A percentile compares a stretch with the other conserved stretches of the same genome.
Conservation (phyloP, 1,284 basidiomycete species). For the Cerrena zonata region DNA sequence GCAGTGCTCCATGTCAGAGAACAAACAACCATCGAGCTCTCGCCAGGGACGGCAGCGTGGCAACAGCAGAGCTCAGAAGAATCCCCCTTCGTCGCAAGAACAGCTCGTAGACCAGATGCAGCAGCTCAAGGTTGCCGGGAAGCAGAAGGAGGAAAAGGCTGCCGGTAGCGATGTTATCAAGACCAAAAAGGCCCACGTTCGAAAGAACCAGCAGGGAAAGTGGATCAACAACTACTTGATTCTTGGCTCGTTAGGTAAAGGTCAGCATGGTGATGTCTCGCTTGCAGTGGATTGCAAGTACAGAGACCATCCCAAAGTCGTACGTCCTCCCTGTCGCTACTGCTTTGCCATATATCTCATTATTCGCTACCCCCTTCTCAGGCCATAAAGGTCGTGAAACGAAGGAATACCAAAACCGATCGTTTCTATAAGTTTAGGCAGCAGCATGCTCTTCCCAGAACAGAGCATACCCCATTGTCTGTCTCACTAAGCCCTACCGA, state of each 20-base stretch:
- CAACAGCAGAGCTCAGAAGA: no score
- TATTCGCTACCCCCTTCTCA: slow-evolving; percentile 24
- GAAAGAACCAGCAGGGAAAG: slow-evolving; percentile 29
- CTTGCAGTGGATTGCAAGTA: slow-evolving; percentile 35
- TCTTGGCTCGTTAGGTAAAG: slow-evolving; percentile 63
- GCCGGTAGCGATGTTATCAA: slow-evolving; percentile 55
- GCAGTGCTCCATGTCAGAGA: neutral
- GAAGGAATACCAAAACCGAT: slow-evolving; percentile 47
- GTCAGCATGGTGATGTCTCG: slow-evolving; percentile 79
- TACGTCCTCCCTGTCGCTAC: no score
- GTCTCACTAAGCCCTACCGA: slow-evolving; percentile 69
- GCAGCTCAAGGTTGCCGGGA: no score
- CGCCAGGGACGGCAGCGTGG: no score
- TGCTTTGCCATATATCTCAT: no score
- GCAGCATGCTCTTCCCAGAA: slow-evolving; percentile 47
- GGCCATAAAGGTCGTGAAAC: slow-evolving; percentile 81
- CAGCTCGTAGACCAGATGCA: no score
- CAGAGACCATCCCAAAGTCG: neutral
- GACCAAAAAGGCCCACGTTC: slow-evolving; percentile 43
- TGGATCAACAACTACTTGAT: slow-evolving; percentile 81
- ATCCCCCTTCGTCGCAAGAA: no score
- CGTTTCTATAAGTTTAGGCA: slow-evolving; percentile 58
- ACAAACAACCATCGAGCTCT: neutral
- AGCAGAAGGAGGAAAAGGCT: no score
- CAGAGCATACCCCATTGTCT: slow-evolving; percentile 47